A percentile compares a stretch with the other conserved stretches of the same genome.
Evolutionary conservation across 768 basidiomycete species (phyloP).

Genomic region (Rickenella mellea): DNA sequence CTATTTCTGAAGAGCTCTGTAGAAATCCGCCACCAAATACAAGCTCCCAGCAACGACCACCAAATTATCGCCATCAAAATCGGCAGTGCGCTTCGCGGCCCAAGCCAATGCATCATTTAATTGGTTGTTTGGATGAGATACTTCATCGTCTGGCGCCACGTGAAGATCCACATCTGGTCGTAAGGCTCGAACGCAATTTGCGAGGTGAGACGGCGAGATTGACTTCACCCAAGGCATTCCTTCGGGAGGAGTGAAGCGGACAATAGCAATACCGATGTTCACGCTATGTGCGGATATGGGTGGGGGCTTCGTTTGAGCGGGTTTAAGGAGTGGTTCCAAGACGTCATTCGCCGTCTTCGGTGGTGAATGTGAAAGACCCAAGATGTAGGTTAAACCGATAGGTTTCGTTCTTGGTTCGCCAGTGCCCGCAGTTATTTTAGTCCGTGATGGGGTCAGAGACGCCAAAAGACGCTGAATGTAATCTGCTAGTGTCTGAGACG

Average conservation of each 20-base stretch:
- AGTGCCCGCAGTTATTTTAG: no score
- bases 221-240: constrained; percentile 93
- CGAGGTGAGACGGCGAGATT: constrained; percentile 43
- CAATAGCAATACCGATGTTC: constrained; percentile 39
- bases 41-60: constrained; percentile 83
- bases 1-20: constrained; percentile 39
- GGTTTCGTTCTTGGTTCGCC: constrained; percentile 10
- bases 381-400: constrained; percentile 55
- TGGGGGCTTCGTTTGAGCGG: constrained; percentile 24
- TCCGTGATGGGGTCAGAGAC: constrained; percentile 9
- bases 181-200: constrained; percentile 31
- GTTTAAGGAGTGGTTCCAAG: constrained; percentile 58
- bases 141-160: constrained; percentile 25
- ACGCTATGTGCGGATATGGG: constrained; percentile 12
- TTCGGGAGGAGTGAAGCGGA: constrained; percentile 65
- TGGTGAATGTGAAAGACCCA: constrained; percentile 80
- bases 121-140: constrained; percentile 20
- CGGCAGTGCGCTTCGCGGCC: constrained; percentile 15
- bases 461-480: constrained; percentile 45
- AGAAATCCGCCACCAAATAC: constrained; percentile 91
- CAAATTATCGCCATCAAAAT: constrained; percentile 24
- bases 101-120: constrained; percentile 43
- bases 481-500: constrained; percentile 51
- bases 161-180: constrained; percentile 39
- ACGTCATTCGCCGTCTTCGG: constrained; percentile 73